Percentiles rank a stretch among this genome's conserved stretches.
Evolutionary conservation across 495 filamentous ascomycete genomes (phyloP).

Genomic region (Halenospora varia): DNA sequence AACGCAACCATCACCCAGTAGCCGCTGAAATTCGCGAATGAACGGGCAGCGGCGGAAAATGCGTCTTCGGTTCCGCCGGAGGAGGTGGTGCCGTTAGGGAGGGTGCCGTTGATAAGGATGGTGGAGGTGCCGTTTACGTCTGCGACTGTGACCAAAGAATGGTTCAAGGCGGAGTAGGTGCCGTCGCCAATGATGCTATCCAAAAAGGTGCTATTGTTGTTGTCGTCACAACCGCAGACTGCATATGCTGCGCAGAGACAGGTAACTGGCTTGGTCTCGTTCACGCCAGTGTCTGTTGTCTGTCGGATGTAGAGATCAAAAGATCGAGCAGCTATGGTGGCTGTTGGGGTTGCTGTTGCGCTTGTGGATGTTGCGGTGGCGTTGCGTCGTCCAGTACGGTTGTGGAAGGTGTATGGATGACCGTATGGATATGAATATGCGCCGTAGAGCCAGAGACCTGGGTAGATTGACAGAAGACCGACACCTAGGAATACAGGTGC

Average conservation of each 20-base stretch:
- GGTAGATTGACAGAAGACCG: constrained; percentile 43
- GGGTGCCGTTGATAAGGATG: constrained; percentile 79
- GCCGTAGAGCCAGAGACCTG: constrained; percentile 58
- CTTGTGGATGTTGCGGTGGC: constrained; percentile 3
- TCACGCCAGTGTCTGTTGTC: constrained; percentile 40
- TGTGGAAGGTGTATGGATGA: constrained; percentile 59
- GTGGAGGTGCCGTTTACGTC: constrained; percentile 71
- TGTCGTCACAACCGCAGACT: constrained; percentile 80
- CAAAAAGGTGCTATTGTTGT: constrained; percentile 51
- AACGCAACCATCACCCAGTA: constrained; percentile 60
- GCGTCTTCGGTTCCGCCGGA: constrained; percentile 48
- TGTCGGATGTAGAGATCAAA: constrained; percentile 18
- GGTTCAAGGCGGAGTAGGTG: constrained; percentile 52
- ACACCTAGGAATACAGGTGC: constrained; percentile 53
- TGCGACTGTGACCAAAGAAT: constrained; percentile 56
- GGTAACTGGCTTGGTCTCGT: constrained; percentile 61
- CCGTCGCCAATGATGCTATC: constrained; percentile 63
- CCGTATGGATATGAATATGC: constrained; percentile 68
- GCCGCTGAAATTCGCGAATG: constrained; percentile 44
- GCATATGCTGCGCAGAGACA: constrained; percentile 70
- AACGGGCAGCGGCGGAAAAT: constrained; percentile 29
- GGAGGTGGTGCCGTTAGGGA: constrained; percentile 79
- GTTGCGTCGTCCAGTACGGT: constrained; percentile 38
- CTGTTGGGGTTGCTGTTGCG: constrained; percentile 11
- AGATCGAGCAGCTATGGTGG: neutral